Base-by-base conservation (phyloP, 2,329 filamentous ascomycete genomes). In the Pseudopyricularia cyperi region DNA sequence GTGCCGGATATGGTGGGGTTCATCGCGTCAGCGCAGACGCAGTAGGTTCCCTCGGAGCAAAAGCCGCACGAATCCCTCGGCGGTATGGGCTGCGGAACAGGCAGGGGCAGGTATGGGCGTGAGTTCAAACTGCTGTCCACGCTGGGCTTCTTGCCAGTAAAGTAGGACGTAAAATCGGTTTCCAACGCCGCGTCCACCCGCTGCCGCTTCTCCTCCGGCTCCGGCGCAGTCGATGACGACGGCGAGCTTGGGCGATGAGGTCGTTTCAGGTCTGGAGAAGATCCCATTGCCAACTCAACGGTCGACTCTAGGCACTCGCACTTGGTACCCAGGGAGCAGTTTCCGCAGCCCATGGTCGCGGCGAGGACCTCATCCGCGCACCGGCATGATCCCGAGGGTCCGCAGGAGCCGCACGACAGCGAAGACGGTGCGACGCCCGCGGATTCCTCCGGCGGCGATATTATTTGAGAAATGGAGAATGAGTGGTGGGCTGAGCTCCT, bases 31-130 rank as follows among this genome's bases (percentile, higher is more conserved):
- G 86, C 87, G 65, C 87, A 93, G 57, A 89, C 81, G 62, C 87
- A 93, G 59, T 87, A 87, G 0, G 84, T 89, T 4, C 85, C 86
- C 54, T 90, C 85, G 55, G 83, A 80, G 66, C 87, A 93, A 68
- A 93, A 93, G 7, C 87, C 87, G 63, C 87, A 93, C 19, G 79
- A 77, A 59, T 91, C 87, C 55, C 79, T 76, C 5, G 76, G 71
- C 11, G 71, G 68, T 42, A 75, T 65, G n/a, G 57, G 52, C 15
- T 52, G 47, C 33, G 30, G 49, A 19, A 33, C 24, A 17, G 49
- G 7, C 37, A 30, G 17, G 2, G 49, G 35, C 15, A 44, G 15
- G 17, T 19, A 44, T n/a, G 51, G 19, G 9, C 30, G 32, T 19
- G 42, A 17, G 9, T 19, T 28, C 17, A 53, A 58, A 62, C 53